Conservation (phyloP, 164 flowering plant species). For the Piper betle region DNA sequence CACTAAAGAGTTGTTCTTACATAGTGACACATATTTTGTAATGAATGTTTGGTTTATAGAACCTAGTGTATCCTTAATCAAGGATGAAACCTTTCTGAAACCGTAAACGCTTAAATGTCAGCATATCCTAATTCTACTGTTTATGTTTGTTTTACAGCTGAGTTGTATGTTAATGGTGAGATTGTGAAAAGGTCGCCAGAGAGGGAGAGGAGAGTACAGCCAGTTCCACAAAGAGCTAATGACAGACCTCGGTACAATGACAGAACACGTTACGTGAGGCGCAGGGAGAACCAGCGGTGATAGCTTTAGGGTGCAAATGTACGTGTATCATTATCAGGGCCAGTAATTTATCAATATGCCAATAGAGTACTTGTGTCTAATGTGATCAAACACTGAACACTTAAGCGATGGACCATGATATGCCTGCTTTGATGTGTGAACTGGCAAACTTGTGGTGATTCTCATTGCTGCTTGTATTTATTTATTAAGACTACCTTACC, state of each 20-base stretch:
- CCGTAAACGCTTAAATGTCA: too few species aligned
- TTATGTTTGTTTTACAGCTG: slow-evolving; percentile 49
- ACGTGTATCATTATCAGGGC: background rate
- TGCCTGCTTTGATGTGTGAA: too few species aligned
- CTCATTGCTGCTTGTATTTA: background rate
- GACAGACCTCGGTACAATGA: slow-evolving; percentile 89
- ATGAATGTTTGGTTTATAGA: too few species aligned
- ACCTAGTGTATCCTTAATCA: too few species aligned
- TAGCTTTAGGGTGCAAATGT: background rate
- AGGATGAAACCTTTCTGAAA: too few species aligned
- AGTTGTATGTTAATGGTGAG: slow-evolving; percentile 84
- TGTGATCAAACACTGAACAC: background rate
- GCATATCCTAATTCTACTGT: too few species aligned
- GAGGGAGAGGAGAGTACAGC: slow-evolving; percentile 85
- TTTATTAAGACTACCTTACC: too few species aligned
- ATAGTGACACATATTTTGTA: too few species aligned
- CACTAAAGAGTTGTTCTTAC: too few species aligned
- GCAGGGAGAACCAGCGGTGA: slow-evolving; percentile 64
- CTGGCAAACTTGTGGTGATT: too few species aligned
- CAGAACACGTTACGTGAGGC: slow-evolving; percentile 71
- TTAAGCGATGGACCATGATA: too few species aligned
- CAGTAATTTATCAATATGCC: background rate
- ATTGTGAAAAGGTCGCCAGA: slow-evolving; percentile 87
- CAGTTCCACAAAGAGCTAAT: slow-evolving; percentile 69
- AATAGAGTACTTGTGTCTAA: background rate